Percentiles rank a stretch among this genome's conserved stretches.
phyloP scores from a whole-genome alignment of 306 rosid species.

The Begonia peltatifolia region DNA sequence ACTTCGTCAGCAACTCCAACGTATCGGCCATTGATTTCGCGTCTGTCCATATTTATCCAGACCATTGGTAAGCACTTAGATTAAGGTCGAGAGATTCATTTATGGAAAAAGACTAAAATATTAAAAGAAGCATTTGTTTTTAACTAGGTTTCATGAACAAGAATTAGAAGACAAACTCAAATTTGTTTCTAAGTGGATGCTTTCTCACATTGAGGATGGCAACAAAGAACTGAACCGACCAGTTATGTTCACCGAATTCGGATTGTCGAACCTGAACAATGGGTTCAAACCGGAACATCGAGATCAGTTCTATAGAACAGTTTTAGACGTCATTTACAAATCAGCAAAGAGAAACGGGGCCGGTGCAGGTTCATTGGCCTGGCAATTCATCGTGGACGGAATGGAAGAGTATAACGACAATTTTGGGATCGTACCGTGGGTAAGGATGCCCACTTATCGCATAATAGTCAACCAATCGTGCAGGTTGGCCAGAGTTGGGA shows the following conservation, averaged over 20 bases:
- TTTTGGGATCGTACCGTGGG: slow-evolving; percentile 73
- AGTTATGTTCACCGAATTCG: slow-evolving; percentile 80
- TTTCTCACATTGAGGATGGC: slow-evolving; percentile 89
- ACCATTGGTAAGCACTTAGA: slow-evolving; percentile 61
- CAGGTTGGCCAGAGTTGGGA: slow-evolving; percentile 42
- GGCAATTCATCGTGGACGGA: slow-evolving; percentile 82
- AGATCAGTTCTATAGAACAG: slow-evolving; percentile 41
- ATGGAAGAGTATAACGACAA: slow-evolving; percentile 68
- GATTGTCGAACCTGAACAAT: slow-evolving; percentile 50
- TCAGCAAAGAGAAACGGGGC: slow-evolving; percentile 63
- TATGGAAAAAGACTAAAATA: too few species aligned
- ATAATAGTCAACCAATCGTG: slow-evolving; percentile 56
- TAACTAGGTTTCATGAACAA: slow-evolving; percentile 46
- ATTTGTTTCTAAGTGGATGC: slow-evolving; percentile 81
- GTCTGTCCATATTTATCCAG: slow-evolving; percentile 87
- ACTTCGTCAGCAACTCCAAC: slow-evolving; percentile 75
- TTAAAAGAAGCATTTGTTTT: not conserved
- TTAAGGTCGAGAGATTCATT: too few species aligned
- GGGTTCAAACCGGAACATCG: slow-evolving; percentile 42
- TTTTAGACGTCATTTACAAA: slow-evolving; percentile 51
- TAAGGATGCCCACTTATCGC: slow-evolving; percentile 31
- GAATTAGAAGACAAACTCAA: slow-evolving; percentile 46
- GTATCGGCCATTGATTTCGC: slow-evolving; percentile 58
- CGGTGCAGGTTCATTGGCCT: slow-evolving; percentile 73
- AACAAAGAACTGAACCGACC: slow-evolving; percentile 62